phyloP scores from a whole-genome alignment of 768 basidiomycete species.

The Phlebiopsis flavidoalba region DNA sequence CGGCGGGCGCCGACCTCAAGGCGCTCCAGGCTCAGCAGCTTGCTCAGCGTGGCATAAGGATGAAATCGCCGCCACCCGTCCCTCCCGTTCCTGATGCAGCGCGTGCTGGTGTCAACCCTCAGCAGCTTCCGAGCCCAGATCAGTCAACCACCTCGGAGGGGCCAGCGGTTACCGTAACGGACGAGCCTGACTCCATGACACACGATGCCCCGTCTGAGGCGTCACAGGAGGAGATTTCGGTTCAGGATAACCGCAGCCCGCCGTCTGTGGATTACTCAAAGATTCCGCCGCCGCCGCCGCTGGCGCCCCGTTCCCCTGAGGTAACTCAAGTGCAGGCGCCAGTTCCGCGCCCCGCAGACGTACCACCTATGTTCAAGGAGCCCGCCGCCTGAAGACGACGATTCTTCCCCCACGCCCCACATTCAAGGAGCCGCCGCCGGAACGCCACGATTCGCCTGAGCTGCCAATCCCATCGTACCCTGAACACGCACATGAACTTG shows the following conservation, averaged over 20 bases:
- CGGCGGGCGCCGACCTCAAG: constrained; percentile 61
- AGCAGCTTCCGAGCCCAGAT: constrained; percentile 12
- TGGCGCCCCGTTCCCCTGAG: constrained; percentile 13
- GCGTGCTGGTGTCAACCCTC: constrained; percentile 1
- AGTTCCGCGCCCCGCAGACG: constrained; percentile 10
- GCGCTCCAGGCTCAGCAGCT: constrained; percentile 67
- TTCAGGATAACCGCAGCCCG: constrained; percentile 1
- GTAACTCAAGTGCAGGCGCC: constrained; percentile 15
- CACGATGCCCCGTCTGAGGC: constrained; percentile 2
- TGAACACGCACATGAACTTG: background rate
- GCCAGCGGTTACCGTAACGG: constrained; percentile 3
- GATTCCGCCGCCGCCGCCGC: constrained; percentile 28
- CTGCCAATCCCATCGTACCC: constrained; percentile 1
- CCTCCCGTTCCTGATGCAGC: constrained; percentile 6
- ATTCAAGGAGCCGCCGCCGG: constrained; percentile 33
- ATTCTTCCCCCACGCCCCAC: constrained; percentile 37
- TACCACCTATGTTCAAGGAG: constrained; percentile 53
- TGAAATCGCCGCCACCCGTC: constrained; percentile 16
- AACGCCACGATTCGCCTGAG: constrained; percentile 9
- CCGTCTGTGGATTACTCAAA: constrained; percentile 5
- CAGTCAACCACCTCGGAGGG: background rate
- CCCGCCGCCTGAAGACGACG: constrained; percentile 57
- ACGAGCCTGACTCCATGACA: constrained; percentile 14
- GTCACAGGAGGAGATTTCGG: constrained; percentile 15
- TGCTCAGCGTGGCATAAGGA: constrained; percentile 21